A percentile compares a stretch with the other conserved stretches of the same genome.
Conservation (phyloP, 163 green algal genomes). For the Chlamydomonas reinhardtii region DNA sequence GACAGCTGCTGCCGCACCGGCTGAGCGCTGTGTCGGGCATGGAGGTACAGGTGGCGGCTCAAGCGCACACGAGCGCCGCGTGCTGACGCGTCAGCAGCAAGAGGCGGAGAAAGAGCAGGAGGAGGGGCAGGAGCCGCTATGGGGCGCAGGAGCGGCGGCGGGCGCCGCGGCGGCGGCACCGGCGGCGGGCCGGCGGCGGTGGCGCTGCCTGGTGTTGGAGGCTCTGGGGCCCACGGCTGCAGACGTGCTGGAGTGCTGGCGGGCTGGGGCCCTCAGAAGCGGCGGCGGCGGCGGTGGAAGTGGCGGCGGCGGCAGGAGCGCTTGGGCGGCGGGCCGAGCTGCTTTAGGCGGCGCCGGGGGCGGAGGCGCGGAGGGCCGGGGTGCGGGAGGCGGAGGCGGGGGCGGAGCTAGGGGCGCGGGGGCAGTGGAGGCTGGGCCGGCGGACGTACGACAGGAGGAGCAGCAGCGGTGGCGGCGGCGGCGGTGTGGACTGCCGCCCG, state of each 20-base stretch:
- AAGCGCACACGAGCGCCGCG: no score
- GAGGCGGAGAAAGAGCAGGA: no score
- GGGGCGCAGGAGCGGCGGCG: no score
- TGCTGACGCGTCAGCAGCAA: no score
- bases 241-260: slow-evolving; percentile 1
- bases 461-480: not conserved
- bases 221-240: not conserved
- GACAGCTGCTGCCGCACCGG: no score
- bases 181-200: not conserved
- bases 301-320: not conserved
- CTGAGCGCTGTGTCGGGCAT: no score
- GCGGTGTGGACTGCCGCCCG: not conserved
- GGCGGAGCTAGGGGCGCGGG: not conserved
- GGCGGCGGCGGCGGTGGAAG: not conserved
- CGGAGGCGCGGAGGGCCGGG: not conserved
- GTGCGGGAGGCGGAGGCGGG: not conserved
- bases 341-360: no score
- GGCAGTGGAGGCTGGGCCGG: not conserved
- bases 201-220: slow-evolving; percentile 43
- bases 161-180: no score
- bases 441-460: no score
- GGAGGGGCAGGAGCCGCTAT: no score
- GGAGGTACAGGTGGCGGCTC: no score
- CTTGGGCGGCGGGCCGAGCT: not conserved
- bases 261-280: not conserved